Evolutionary conservation across 2,329 filamentous ascomycete genomes (phyloP).

Genomic region (Penicillium aurantiogriseum): DNA sequence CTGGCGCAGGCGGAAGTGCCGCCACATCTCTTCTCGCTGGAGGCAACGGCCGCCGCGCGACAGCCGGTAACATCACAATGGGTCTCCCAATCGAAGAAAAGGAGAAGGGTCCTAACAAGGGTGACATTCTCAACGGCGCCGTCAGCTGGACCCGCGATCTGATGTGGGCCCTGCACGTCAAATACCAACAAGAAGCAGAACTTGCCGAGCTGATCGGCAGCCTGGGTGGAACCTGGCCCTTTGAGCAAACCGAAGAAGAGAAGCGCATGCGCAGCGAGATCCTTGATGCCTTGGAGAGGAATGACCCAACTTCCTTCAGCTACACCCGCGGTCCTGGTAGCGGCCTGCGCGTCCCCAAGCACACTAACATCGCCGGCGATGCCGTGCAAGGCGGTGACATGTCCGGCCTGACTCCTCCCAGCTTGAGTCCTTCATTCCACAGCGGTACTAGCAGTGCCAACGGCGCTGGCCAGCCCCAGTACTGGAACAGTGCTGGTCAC

Average conservation of each 20-base stretch:
- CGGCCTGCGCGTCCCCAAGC: constrained; percentile 85
- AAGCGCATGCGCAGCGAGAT: constrained; percentile 93
- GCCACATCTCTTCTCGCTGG: constrained; percentile 87
- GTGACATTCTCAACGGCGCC: constrained; percentile 94
- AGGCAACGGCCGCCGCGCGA: constrained; percentile 75
- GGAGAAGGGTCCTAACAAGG: constrained; percentile 98
- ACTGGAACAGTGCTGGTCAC: constrained; percentile 51
- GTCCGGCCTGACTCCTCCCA: constrained; percentile 55
- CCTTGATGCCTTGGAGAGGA: constrained; percentile 79
- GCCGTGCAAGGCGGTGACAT: constrained; percentile 52
- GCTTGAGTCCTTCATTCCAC: constrained; percentile 67
- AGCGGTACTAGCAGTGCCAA: constrained; percentile 67
- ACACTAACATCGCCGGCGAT: constrained; percentile 88
- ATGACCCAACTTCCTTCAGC: constrained; percentile 69
- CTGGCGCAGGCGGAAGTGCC: constrained; percentile 54
- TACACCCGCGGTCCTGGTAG: constrained; percentile 83
- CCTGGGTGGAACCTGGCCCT: constrained; percentile 73
- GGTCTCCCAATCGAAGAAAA: constrained; percentile 93
- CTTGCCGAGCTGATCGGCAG: constrained; percentile 72
- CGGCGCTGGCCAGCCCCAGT: constrained; percentile 52
- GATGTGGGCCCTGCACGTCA: constrained; percentile 93
- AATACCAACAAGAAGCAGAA: constrained; percentile 85
- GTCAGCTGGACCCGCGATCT: constrained; percentile 97
- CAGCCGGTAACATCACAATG: constrained; percentile 83
- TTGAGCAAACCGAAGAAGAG: constrained; percentile 86